These are phyloP conservation scores for Barnettozyma hawaiiensis DNA, from an alignment of 1,139 yeast species.

Conservation along the genomic window DNA sequence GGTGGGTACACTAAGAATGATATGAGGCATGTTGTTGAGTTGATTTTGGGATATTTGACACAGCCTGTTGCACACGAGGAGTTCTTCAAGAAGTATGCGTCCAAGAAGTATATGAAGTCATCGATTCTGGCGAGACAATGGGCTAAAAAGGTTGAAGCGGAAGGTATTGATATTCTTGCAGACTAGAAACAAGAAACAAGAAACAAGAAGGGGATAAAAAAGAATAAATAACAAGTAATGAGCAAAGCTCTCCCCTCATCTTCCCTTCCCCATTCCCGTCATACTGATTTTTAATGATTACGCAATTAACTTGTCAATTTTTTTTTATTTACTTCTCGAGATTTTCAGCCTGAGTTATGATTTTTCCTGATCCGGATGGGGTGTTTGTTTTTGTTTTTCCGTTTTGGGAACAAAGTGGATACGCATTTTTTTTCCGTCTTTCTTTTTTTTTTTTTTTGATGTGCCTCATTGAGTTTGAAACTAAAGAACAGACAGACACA, in stretches of 20 bases:
- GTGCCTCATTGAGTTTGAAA: not conserved
- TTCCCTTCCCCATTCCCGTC: too few relatives aligned
- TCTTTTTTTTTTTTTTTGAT: not conserved
- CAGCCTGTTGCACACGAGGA: conserved; percentile 87
- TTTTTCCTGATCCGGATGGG: conserved; percentile 14
- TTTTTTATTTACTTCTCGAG: not conserved
- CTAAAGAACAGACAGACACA: too few relatives aligned
- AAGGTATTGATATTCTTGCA: conserved; percentile 32
- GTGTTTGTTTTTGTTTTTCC: conserved; percentile 10
- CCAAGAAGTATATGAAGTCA: conserved; percentile 87
- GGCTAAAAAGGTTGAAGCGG: conserved; percentile 55
- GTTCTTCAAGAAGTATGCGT: conserved; percentile 89
- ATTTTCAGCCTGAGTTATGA: conserved; percentile 10
- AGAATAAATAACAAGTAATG: too few relatives aligned
- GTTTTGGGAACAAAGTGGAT: conserved; percentile 9
- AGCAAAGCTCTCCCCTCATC: not conserved
- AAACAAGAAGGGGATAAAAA: not conserved
- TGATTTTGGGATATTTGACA: conserved; percentile 72
- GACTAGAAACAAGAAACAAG: conserved; percentile 6
- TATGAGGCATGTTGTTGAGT: conserved; percentile 62
- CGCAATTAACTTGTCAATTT: not conserved
- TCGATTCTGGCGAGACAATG: conserved; percentile 84
- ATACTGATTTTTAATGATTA: not conserved
- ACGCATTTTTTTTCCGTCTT: not conserved
- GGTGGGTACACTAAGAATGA: conserved; percentile 80